Percentiles rank a stretch among this genome's conserved stretches.
Evolutionary conservation across 257 asterid species (phyloP).

Genomic region (Ajuga chamaepitys): DNA sequence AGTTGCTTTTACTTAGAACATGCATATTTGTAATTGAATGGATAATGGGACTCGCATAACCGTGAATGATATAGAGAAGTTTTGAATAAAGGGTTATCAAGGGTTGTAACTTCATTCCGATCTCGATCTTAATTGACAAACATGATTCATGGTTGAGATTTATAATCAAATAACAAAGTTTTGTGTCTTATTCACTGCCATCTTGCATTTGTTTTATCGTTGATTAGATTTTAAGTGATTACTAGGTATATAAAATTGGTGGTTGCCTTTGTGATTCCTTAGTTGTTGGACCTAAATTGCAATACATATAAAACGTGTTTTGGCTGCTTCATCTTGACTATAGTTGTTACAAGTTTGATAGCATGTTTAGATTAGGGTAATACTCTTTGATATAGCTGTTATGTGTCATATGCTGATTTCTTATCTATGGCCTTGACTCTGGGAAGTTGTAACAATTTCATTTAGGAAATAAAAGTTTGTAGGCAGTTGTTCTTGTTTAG

Average conservation of each 20-base stretch:
- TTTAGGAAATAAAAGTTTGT: slow-evolving; percentile 1
- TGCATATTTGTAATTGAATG: background rate
- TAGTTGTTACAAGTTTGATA: background rate
- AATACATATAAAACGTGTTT: background rate
- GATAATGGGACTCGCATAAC: background rate
- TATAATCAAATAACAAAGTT: background rate
- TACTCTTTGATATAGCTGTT: background rate
- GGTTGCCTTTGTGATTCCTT: background rate
- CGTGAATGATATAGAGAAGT: background rate
- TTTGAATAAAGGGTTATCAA: background rate
- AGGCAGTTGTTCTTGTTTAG: background rate
- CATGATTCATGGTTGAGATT: background rate
- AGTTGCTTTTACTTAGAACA: background rate
- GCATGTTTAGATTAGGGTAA: background rate
- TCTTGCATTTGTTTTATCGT: background rate
- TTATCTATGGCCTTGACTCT: background rate
- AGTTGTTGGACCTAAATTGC: background rate
- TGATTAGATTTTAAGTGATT: background rate
- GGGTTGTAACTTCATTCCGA: background rate
- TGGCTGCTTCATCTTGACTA: background rate
- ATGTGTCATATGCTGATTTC: background rate
- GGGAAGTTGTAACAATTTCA: background rate
- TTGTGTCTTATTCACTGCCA: background rate
- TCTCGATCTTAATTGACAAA: background rate
- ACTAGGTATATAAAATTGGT: background rate